Evolutionary conservation across 352 stramenopile species (phyloP).

Genomic region (Pythium pyrilobum): DNA sequence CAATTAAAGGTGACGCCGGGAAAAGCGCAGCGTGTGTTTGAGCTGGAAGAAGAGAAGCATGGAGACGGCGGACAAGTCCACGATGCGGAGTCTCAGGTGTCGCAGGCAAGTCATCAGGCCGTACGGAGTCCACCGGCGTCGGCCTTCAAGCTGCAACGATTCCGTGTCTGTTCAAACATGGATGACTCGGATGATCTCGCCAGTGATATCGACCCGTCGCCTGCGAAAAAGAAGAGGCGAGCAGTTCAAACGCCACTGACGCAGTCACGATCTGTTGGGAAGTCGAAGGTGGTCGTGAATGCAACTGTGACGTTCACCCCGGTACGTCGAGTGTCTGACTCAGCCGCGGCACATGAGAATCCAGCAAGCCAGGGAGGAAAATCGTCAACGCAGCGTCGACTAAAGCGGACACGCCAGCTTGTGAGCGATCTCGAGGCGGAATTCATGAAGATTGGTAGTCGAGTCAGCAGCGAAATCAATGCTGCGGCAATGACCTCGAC

Average conservation of each 20-base stretch:
- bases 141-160: slow-evolving; percentile 19
- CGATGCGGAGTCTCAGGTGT: slow-evolving; percentile 5
- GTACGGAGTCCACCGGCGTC: slow-evolving; percentile 16
- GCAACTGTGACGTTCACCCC: slow-evolving; percentile 1
- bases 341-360: neutral
- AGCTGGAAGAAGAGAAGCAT: slow-evolving; percentile 6
- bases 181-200: slow-evolving; percentile 35
- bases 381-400: slow-evolving; percentile 1
- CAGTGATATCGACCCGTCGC: slow-evolving; percentile 3
- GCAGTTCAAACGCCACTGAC: neutral
- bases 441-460: slow-evolving; percentile 20
- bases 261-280: neutral
- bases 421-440: slow-evolving; percentile 16
- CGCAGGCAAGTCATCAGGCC: neutral
- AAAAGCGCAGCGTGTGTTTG: neutral
- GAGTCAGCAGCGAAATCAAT: slow-evolving; percentile 6
- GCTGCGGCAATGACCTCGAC: slow-evolving; percentile 3
- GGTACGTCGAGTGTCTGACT: neutral
- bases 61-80: neutral
- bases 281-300: neutral
- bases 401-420: slow-evolving; percentile 11
- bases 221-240: slow-evolving; percentile 6
- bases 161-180: slow-evolving; percentile 38
- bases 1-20: neutral
- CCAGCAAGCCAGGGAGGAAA: neutral